These are phyloP conservation scores for Discostella stelligera DNA, from an alignment of 352 stramenopile genomes.

Conservation along the genomic window DNA sequence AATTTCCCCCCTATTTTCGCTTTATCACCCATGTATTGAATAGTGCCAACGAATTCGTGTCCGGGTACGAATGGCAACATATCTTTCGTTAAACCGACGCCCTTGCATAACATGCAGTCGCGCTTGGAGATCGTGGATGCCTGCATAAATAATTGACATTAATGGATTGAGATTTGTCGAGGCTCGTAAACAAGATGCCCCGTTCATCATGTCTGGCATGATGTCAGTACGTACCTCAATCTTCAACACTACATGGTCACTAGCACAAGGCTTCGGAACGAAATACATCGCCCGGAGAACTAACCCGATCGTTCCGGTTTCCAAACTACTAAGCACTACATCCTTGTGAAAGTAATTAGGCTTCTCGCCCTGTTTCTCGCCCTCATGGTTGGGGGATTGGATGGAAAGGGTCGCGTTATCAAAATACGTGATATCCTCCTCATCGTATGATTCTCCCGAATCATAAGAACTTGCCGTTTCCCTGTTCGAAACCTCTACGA, in stretches of 20 bases:
- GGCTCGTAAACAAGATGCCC: slow-evolving; percentile 3
- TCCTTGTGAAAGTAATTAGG: slow-evolving; percentile 37
- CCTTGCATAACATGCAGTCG: slow-evolving; percentile 62
- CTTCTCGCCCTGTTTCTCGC: background rate
- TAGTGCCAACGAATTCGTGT: slow-evolving; percentile 68
- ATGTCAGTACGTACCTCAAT: slow-evolving; percentile 59
- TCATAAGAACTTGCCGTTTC: background rate
- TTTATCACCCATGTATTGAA: slow-evolving; percentile 43
- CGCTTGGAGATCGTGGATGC: slow-evolving; percentile 64
- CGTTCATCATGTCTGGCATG: background rate
- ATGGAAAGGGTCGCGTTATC: background rate
- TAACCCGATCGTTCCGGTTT: slow-evolving; percentile 19
- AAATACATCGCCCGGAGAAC: slow-evolving; percentile 51
- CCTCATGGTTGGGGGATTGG: background rate
- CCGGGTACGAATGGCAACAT: slow-evolving; percentile 61
- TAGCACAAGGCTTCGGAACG: slow-evolving; percentile 31
- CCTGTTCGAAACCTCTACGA: background rate
- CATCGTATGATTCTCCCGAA: background rate
- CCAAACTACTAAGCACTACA: slow-evolving; percentile 31
- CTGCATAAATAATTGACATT: slow-evolving; percentile 19
- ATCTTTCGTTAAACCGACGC: slow-evolving; percentile 32
- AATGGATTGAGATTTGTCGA: background rate
- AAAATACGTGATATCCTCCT: background rate
- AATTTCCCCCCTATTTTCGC: slow-evolving; percentile 38
- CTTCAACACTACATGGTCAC: slow-evolving; percentile 64